Evolutionary conservation across 345 rosid genomes (phyloP).

Genomic region (Laguncularia racemosa): DNA sequence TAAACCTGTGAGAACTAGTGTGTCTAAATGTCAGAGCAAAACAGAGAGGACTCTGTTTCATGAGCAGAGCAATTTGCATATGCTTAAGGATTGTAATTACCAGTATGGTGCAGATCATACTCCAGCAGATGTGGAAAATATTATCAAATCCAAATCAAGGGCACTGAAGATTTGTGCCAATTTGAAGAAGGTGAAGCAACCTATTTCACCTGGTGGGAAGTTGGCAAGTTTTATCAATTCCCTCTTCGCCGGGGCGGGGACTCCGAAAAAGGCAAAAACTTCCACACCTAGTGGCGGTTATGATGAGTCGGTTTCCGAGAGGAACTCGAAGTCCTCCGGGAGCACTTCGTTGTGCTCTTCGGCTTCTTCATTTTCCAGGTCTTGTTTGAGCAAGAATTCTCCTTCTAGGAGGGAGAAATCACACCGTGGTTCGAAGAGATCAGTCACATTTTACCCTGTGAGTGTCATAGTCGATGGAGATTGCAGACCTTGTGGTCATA

Average conservation of each 20-base stretch:
- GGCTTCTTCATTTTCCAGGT: conserved; percentile 75
- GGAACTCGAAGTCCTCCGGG: conserved; percentile 27
- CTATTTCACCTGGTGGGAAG: conserved; percentile 76
- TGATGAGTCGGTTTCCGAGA: conserved; percentile 17
- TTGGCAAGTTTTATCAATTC: conserved; percentile 70
- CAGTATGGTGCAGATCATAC: conserved; percentile 20
- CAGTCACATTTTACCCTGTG: conserved; percentile 62
- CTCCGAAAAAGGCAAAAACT: conserved; percentile 34
- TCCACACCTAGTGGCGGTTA: conserved; percentile 23
- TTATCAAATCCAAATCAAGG: conserved; percentile 47
- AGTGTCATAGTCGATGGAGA: conserved; percentile 61
- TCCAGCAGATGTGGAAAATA: conserved; percentile 28
- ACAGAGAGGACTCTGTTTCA: conserved; percentile 28
- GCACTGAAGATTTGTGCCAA: conserved; percentile 49
- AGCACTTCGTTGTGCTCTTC: conserved; percentile 62
- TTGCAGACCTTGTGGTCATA: conserved; percentile 43
- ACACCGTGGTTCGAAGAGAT: conserved; percentile 51
- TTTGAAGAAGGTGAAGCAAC: conserved; percentile 63
- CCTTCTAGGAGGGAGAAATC: conserved; percentile 43
- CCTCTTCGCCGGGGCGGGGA: conserved; percentile 23
- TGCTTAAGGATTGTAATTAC: conserved; percentile 23
- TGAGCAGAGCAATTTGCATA: conserved; percentile 34
- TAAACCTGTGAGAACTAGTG: conserved; percentile 34
- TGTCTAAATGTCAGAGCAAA: conserved; percentile 24
- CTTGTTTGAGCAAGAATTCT: conserved; percentile 62